Evolutionary conservation across 768 basidiomycete species (phyloP), one percentile per base, ranked within the genome.

Genomic region (Boletus patriciae): DNA sequence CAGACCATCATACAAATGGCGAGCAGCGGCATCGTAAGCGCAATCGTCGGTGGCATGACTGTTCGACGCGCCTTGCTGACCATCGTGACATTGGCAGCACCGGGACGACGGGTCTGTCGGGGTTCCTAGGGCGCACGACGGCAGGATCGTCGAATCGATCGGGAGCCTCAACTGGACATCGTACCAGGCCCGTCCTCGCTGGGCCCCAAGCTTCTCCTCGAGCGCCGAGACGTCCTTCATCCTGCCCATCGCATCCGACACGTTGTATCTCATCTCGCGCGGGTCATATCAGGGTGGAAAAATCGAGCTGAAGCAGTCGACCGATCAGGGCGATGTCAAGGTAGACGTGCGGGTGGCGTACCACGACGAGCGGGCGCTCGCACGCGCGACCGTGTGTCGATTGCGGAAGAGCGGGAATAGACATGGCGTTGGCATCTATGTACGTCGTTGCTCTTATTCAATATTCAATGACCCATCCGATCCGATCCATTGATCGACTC

Each of bases 351-450:
- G 59, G 2, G 69, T 68, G 27, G 57, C 70, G n/a, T 77, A 74
- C 46, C 42, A 66, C 33, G 41, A 50, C 29, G 41, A 54, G 6
- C 51, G 45, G 10, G 57, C 67, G 11, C 68, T 75, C 3, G 60
- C 65, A 6, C 60, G 62, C n/a, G 69, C 70, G 19, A 59, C 66
- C 6, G 61, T 77, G 16, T 76, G 74, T 52, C 57, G 48, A n/a
- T 62, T 78, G 2, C 57, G 58, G 36, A 68, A 62, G 34, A 53
- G 50, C 8, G 66, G 64, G 23, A 60, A 66, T 10, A 57, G 66
- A 38, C 55, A 71, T 37, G 77, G 76, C 19, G 61, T 77, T 15
- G 76, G 77, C 0, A 69, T 78, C 52, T 77, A 69, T 41, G 78
- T 76, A 51, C 27, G 46, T 18, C 13, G 47, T 29, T 8, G 6